Percentiles rank a stretch among this genome's conserved stretches.
Conservation (phyloP, 169 alveolate species). For the Plasmodium fragile region DNA sequence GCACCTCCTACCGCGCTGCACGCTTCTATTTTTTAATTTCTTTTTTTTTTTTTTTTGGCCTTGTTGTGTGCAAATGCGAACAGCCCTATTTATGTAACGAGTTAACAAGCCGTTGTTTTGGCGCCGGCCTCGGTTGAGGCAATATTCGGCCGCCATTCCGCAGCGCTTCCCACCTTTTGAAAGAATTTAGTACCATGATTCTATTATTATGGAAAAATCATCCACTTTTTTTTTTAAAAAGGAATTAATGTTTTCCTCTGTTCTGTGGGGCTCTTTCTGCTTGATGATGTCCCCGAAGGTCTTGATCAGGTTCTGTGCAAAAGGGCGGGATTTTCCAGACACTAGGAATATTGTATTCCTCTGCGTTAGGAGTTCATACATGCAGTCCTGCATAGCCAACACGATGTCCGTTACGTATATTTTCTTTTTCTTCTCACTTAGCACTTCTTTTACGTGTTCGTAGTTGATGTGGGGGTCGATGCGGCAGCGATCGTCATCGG, state of each 20-base stretch:
- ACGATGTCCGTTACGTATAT: constrained; percentile 65
- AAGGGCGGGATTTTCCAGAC: constrained; percentile 72
- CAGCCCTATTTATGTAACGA: background rate
- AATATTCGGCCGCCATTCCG: background rate
- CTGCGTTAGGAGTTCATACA: constrained; percentile 27
- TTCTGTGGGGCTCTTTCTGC: constrained; percentile 46
- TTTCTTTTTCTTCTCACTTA: constrained; percentile 32
- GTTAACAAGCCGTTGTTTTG: background rate
- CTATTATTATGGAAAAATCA: constrained; percentile 51
- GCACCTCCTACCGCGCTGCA: background rate
- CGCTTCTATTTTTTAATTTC: background rate
- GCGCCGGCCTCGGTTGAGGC: background rate
- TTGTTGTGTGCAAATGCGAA: background rate
- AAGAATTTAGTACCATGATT: constrained; percentile 68
- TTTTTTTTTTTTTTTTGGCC: background rate
- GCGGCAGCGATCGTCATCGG: background rate
- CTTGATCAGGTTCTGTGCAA: constrained; percentile 58
- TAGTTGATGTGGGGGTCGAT: background rate
- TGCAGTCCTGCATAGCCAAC: constrained; percentile 13
- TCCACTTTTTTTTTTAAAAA: constrained; percentile 74
- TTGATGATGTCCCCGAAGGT: constrained; percentile 40
- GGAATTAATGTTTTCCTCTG: constrained; percentile 40
- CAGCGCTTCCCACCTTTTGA: background rate
- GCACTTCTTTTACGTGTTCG: constrained; percentile 18
- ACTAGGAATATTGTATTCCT: constrained; percentile 31